phyloP scores from a whole-genome alignment of 2,329 filamentous ascomycete species.

The Blumeria graminis region DNA sequence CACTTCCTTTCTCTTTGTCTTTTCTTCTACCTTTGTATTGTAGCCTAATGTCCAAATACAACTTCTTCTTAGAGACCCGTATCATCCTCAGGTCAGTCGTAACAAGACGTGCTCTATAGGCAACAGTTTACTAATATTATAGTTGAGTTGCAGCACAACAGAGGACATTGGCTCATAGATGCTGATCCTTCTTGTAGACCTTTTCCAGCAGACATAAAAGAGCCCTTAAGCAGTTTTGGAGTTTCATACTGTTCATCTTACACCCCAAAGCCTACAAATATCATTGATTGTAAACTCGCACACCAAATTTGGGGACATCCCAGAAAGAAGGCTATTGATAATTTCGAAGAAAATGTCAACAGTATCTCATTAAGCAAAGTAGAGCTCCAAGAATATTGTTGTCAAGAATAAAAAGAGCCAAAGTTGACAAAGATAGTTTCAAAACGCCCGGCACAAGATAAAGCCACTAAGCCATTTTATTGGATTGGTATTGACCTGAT shows the following conservation, averaged over 20 bases:
- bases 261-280: too few relatives aligned
- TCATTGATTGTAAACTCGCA: not conserved
- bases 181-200: not conserved
- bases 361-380: not conserved
- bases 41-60: too few relatives aligned
- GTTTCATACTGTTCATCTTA: too few relatives aligned
- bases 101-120: not conserved
- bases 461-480: not conserved
- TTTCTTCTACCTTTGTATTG: too few relatives aligned
- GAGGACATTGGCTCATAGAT: not conserved
- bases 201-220: too few relatives aligned
- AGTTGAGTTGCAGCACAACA: too few relatives aligned
- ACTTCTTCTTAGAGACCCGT: too few relatives aligned
- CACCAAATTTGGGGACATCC: not conserved
- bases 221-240: too few relatives aligned
- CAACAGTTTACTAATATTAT: not conserved
- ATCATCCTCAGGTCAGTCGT: too few relatives aligned
- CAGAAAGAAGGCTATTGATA: not conserved
- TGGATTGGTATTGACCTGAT: too few relatives aligned
- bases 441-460: not conserved
- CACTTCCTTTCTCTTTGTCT: too few relatives aligned
- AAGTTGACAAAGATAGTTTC: not conserved
- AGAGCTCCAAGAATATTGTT: not conserved
- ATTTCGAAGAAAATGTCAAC: not conserved
- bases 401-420: not conserved